phyloP scores from a whole-genome alignment of 257 asterid species.

The Buddleja alternifolia region DNA sequence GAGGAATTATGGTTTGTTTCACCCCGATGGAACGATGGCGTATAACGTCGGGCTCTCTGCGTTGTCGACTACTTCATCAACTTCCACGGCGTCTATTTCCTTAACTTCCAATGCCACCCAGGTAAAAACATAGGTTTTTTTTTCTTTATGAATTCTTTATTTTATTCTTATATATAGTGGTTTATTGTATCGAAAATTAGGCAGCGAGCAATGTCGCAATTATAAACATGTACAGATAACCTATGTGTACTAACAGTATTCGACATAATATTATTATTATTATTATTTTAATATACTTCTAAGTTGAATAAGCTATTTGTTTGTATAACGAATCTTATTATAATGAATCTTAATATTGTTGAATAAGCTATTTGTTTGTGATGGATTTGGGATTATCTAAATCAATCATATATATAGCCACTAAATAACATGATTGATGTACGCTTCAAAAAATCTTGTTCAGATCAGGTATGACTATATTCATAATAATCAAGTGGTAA shows the following conservation, averaged over 20 bases:
- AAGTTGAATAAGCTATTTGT: neutral
- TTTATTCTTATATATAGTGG: neutral
- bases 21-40: constrained; percentile 82
- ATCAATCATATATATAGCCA: no score
- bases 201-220: neutral
- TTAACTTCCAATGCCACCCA: constrained; percentile 54
- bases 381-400: no score
- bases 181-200: neutral
- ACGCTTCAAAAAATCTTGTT: no score
- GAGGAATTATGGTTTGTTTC: constrained; percentile 79
- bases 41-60: constrained; percentile 66
- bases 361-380: no score
- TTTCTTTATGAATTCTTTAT: neutral
- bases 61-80: constrained; percentile 28
- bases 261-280: neutral
- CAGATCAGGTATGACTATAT: no score
- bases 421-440: no score
- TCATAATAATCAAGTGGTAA: no score
- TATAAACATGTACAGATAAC: neutral
- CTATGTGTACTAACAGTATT: neutral
- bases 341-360: no score
- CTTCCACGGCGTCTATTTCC: constrained; percentile 44
- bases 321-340: no score
- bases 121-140: constrained; percentile 41
- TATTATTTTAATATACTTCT: neutral